A percentile compares a stretch with the other conserved stretches of the same genome.
Evolutionary conservation across 2,329 filamentous ascomycete genomes (phyloP).

Genomic region (Cryphonectria carpinicola): DNA sequence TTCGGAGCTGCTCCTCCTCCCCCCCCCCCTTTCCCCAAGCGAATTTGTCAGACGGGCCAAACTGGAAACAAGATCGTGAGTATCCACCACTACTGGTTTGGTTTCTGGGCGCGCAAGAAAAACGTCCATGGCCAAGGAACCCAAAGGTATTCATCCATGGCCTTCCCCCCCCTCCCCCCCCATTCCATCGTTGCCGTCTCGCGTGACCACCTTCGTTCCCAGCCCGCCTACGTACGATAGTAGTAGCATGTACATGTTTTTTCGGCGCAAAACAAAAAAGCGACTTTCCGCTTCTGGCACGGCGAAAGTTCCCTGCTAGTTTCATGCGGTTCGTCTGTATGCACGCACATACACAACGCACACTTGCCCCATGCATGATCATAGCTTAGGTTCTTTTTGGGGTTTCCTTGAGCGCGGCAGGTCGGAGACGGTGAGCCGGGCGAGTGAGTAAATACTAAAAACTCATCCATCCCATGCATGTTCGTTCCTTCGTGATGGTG

Average conservation of each 20-base stretch:
- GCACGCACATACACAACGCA: background rate
- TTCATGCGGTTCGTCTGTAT: background rate
- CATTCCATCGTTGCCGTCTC: too few relatives aligned
- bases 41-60: background rate
- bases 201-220: background rate
- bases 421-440: background rate
- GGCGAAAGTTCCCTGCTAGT: background rate
- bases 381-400: background rate
- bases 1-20: background rate
- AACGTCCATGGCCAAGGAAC: background rate
- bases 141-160: background rate
- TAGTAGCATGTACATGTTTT: background rate
- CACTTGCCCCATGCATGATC: background rate
- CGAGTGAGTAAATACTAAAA: background rate
- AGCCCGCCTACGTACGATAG: background rate
- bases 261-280: background rate
- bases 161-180: too few relatives aligned
- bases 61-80: background rate
- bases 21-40: background rate
- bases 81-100: background rate
- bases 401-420: background rate
- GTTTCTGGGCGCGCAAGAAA: background rate
- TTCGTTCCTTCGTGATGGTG: background rate
- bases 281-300: constrained; percentile 3
- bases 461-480: background rate